Evolutionary conservation across 2,329 filamentous ascomycete species (phyloP).

Genomic region (Colletotrichum shisoi): DNA sequence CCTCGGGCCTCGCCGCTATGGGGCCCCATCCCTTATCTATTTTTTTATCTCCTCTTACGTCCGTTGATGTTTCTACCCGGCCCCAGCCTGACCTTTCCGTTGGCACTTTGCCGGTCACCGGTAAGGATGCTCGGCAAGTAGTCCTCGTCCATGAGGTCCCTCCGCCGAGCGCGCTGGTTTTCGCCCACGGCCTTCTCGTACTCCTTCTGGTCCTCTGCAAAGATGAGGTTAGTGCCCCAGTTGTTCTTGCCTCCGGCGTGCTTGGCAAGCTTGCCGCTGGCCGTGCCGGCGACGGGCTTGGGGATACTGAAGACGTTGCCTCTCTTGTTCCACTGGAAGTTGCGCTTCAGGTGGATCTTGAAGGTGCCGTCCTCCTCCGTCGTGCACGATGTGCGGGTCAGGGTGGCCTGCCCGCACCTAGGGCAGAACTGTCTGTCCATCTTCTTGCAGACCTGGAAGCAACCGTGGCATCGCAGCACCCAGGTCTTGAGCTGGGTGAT

Average conservation of each 20-base stretch:
- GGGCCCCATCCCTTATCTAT: too few species aligned
- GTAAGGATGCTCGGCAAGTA: slow-evolving; percentile 86
- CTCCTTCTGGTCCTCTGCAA: slow-evolving; percentile 97
- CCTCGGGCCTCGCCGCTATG: background rate
- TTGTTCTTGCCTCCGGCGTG: slow-evolving; percentile 77
- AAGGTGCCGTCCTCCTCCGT: slow-evolving; percentile 84
- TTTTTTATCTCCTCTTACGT: slow-evolving; percentile 19
- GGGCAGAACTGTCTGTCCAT: slow-evolving; percentile 93
- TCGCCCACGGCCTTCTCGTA: slow-evolving; percentile 71
- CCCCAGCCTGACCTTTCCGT: slow-evolving; percentile 79
- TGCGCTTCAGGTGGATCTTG: slow-evolving; percentile 85
- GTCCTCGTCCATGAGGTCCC: slow-evolving; percentile 94
- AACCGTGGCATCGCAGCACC: slow-evolving; percentile 91
- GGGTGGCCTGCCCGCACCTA: slow-evolving; percentile 84
- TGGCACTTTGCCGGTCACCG: slow-evolving; percentile 70
- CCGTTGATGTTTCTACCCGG: slow-evolving; percentile 84
- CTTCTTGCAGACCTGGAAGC: slow-evolving; percentile 84
- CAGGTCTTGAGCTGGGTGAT: slow-evolving; percentile 88
- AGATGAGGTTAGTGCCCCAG: slow-evolving; percentile 83
- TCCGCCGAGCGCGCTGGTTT: slow-evolving; percentile 72
- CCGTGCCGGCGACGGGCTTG: slow-evolving; percentile 81
- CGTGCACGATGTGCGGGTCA: slow-evolving; percentile 85
- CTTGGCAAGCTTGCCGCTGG: slow-evolving; percentile 77
- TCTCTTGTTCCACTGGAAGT: slow-evolving; percentile 94
- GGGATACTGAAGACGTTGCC: slow-evolving; percentile 93